A percentile compares a stretch with the other conserved stretches of the same genome.
Conservation (phyloP, 139 green algal species). For the Tetradesmus obliquus region DNA sequence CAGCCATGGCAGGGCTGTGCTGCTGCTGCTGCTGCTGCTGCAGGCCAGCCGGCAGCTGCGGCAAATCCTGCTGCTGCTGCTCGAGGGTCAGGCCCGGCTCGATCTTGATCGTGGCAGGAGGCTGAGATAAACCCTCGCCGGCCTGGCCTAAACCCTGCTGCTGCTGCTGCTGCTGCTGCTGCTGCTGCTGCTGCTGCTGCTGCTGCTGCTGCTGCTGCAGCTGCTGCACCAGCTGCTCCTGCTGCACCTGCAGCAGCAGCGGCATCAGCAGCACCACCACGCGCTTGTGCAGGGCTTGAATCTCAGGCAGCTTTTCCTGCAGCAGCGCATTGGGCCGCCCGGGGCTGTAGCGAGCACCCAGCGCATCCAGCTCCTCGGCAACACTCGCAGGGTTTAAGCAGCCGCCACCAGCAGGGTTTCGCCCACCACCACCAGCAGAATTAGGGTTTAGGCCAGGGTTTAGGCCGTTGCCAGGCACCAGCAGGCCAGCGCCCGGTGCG, state of each 20-base stretch:
- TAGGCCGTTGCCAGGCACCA: neutral
- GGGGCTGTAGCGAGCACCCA: neutral
- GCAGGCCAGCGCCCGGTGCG: neutral
- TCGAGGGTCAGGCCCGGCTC: neutral
- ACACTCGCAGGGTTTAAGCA: neutral
- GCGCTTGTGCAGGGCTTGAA: slow-evolving; percentile 36
- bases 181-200: no score
- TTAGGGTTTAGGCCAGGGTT: neutral
- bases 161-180: no score
- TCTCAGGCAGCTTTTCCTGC: slow-evolving; percentile 33
- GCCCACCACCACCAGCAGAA: no score
- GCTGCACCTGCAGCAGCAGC: slow-evolving; percentile 34
- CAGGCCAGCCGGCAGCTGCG: neutral
- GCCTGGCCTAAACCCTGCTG: neutral
- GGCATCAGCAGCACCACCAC: slow-evolving; percentile 38
- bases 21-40: neutral
- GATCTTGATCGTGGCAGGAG: neutral
- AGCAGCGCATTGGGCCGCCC: neutral
- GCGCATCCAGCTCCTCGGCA: neutral
- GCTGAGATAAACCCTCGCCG: no score
- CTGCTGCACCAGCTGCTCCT: neutral
- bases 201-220: neutral
- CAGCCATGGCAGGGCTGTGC: slow-evolving; percentile 17
- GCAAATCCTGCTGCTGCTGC: neutral
- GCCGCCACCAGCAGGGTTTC: neutral